These are phyloP conservation scores for Candida sithepensis DNA, from an alignment of 805 yeast species.

Conservation along the genomic window DNA sequence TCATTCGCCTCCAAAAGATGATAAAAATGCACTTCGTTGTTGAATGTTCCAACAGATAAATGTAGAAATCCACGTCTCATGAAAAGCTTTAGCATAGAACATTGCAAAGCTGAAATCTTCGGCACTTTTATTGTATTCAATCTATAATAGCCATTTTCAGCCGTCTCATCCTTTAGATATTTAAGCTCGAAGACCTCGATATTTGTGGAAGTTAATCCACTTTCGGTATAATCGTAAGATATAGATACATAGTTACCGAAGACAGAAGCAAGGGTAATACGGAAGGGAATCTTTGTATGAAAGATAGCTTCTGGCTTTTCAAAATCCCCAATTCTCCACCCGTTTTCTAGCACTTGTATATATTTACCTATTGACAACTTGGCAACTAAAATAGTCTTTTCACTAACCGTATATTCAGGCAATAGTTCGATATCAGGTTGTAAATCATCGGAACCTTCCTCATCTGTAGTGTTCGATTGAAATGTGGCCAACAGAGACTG, in stretches of 20 bases:
- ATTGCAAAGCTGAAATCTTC: conserved; percentile 11
- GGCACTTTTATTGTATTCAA: conserved; percentile 5
- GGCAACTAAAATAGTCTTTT: conserved; percentile 15
- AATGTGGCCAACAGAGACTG: conserved; percentile 12
- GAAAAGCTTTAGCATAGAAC: conserved; percentile 13
- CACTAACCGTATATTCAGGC: conserved; percentile 7
- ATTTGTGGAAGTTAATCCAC: conserved; percentile 3
- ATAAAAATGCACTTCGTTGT: conserved; percentile 1
- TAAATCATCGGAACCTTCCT: neutral
- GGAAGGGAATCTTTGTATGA: conserved; percentile 9
- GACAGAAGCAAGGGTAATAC: conserved; percentile 15
- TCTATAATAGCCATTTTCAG: neutral
- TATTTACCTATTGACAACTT: conserved; percentile 6
- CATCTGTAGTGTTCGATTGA: neutral
- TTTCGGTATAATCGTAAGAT: conserved; percentile 12
- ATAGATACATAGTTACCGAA: conserved; percentile 11
- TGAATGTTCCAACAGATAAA: conserved; percentile 16
- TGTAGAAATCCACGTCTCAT: neutral
- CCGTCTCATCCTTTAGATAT: neutral
- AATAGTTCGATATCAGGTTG: conserved; percentile 8
- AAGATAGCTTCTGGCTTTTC: conserved; percentile 3
- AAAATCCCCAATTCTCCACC: conserved; percentile 23
- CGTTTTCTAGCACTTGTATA: conserved; percentile 19
- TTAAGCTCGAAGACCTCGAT: conserved; percentile 14
- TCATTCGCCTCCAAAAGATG: neutral